Base-by-base conservation (phyloP, 441 rosid genomes). In the Erysimum cheiri region DNA sequence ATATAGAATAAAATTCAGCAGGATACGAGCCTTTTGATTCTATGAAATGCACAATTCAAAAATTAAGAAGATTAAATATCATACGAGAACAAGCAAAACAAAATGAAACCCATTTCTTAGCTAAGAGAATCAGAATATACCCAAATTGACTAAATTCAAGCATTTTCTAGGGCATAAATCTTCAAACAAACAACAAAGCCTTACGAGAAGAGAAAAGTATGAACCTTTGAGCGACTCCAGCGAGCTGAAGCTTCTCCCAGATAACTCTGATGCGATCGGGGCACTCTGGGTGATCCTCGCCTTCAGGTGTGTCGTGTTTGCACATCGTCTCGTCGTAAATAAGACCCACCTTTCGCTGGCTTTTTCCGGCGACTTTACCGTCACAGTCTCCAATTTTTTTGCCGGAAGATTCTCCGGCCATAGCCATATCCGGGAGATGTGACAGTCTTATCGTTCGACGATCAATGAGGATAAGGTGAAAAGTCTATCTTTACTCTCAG, bases 311-410 rank as follows among this genome's bases (percentile, higher is more conserved):
- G 33, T 52, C 74, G 69, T 95, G 99, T 35, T 80, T 87, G 67
- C 97, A 85, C 99, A 92, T 95, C 73, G 88, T 83, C 79, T 87
- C 97, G 53, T 92, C 97, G 80, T 89, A 92, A 10, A 85, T 8
- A 36, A 92, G 65, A 33, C 98, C 96, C 8, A 92, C 97, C 28
- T 81, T 85, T 69, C 88, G 82, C 49, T 64, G 77, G 4, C 13
- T 48, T 36, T 58, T 54, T 15, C 41, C 26, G 28, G 0, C 32
- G 35, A 57, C 3, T 17, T 39, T 3, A 2, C 17, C 47, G 11
- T 56, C 47, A 35, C 37, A 33, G 33, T 22, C 13, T 56, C 64
- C 64, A 11, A 0, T 35, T 22, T 0, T 33, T 57, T 2, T n/a
- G 44, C 0, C 74, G 41, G 67, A 41, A 52, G 60, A 37, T 40